Evolutionary conservation across 2,329 filamentous ascomycete species (phyloP), one percentile per base, ranked within the genome.

Genomic region (Neonectria ditissima): DNA sequence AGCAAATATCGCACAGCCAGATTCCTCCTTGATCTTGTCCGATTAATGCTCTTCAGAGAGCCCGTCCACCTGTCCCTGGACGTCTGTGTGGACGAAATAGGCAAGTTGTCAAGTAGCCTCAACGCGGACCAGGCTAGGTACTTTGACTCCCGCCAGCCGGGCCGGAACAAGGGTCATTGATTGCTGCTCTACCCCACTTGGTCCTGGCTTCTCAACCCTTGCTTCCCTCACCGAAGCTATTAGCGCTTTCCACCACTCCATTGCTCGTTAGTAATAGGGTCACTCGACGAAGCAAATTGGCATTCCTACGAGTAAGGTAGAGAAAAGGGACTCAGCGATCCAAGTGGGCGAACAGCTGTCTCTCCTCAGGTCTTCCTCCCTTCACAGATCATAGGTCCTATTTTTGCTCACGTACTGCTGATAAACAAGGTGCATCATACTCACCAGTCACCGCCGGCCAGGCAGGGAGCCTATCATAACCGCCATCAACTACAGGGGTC

Each of bases 401-500:
- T 13, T 26, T 26, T 13, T 50, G 45, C 24, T 45, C n/a, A 20
- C 26, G 10, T 45, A 13, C 24, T 45, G 55, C 30, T 43, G 48
- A 45, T 32, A 41, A 18, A 5, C 8, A 30, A 45, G 30, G 47
- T 54, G 43, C 11, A 18, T 9, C 32, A n/a, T 20, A 44, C 50
- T 37, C 51, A 55, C 50, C 18, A 62, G n/a, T n/a, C n/a, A n/a
- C n/a, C n/a, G n/a, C n/a, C n/a, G n/a, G n/a, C 62, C 45, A 58
- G 60, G 57, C 54, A 65, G 52, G 34, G 59, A 63, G 59, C 63
- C 62, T 66, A 67, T 70, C 61, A 68, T 65, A 59, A 55, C 66
- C 54, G 57, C 66, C 52, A 43, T 67, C 44, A 54, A 60, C 52
- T 67, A 64, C 69, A 69, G 68, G 69, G 69, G 62, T 66, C 54